phyloP scores from a whole-genome alignment of 257 asterid species.

The Solanum chaucha region DNA sequence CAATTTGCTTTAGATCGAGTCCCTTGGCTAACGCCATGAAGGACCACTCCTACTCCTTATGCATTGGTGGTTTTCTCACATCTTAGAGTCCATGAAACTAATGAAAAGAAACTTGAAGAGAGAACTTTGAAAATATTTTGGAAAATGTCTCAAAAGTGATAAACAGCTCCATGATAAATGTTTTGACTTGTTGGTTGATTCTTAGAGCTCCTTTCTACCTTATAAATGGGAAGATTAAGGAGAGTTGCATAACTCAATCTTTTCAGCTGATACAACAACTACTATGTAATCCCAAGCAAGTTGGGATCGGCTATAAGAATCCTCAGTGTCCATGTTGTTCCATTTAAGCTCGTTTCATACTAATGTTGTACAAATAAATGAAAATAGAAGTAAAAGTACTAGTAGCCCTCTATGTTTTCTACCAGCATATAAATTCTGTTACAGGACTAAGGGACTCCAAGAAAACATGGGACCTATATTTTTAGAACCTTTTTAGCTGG shows the following conservation, averaged over 20 bases:
- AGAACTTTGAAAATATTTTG: background rate
- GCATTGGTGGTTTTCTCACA: background rate
- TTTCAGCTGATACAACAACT: background rate
- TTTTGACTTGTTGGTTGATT: background rate
- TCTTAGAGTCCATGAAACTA: background rate
- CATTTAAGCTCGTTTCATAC: background rate
- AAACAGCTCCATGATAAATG: background rate
- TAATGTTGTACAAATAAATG: background rate
- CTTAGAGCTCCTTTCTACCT: background rate
- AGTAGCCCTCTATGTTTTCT: background rate
- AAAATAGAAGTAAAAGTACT: background rate
- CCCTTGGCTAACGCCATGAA: background rate
- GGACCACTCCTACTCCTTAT: background rate
- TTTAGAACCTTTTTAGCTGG: background rate
- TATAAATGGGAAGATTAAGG: background rate
- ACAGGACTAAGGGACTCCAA: background rate
- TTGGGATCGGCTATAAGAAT: background rate
- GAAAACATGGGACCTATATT: background rate
- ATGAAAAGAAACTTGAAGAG: background rate
- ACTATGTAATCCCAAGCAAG: background rate
- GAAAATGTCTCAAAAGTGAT: background rate
- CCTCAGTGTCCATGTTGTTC: background rate
- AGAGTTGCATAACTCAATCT: background rate
- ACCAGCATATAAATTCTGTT: background rate
- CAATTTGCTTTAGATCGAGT: background rate